These are phyloP conservation scores for Arctium minus DNA, from an alignment of 129 eudicot genomes.

Conservation along the genomic window DNA sequence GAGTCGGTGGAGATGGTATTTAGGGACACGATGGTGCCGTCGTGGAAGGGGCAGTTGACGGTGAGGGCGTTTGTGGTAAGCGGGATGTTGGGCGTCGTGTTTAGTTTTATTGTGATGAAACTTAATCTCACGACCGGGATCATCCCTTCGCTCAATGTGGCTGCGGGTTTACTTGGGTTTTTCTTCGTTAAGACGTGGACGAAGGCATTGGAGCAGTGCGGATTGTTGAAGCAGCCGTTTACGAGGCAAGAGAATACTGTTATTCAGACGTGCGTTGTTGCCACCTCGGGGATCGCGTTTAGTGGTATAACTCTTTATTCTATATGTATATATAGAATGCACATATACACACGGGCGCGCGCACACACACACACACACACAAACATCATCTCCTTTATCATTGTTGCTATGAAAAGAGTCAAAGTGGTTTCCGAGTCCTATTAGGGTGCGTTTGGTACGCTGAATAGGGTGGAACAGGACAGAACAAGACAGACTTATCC, in stretches of 20 bases:
- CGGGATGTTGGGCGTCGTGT: constrained; percentile 40
- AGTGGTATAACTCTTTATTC: constrained; percentile 26
- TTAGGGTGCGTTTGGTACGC: too few species aligned
- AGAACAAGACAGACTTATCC: too few species aligned
- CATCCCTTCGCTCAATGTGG: constrained; percentile 57
- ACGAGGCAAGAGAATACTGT: constrained; percentile 51
- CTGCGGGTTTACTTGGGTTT: constrained; percentile 66
- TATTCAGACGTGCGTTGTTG: constrained; percentile 50
- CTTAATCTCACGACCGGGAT: constrained; percentile 61
- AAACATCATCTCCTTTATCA: not conserved
- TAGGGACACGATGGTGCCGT: constrained; percentile 36
- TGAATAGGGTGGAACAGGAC: too few species aligned
- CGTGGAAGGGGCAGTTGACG: constrained; percentile 62
- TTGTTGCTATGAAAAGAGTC: too few species aligned
- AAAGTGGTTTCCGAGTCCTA: too few species aligned
- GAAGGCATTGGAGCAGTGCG: constrained; percentile 23
- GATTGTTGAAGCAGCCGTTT: constrained; percentile 43
- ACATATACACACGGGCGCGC: not conserved
- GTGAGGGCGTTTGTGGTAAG: constrained; percentile 62
- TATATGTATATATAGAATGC: not conserved
- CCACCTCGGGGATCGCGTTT: constrained; percentile 43
- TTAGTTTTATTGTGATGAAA: constrained; percentile 65
- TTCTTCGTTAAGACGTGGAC: constrained; percentile 57
- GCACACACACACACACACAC: not conserved
- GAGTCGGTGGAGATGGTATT: constrained; percentile 47